Conservation (phyloP, 352 stramenopile species). For the Globisporangium echinulatum region DNA sequence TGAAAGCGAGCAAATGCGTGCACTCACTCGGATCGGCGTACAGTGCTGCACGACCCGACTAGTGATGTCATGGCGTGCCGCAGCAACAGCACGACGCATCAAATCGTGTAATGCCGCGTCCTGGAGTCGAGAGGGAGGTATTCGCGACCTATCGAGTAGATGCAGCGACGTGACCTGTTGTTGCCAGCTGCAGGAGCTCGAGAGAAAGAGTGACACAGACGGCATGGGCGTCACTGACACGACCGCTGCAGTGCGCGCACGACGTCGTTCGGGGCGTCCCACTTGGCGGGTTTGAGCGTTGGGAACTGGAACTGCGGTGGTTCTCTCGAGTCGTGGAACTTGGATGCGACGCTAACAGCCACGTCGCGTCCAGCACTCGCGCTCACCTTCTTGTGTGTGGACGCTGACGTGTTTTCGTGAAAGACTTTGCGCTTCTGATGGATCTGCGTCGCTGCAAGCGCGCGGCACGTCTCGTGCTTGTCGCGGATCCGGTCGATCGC, state of each 20-base stretch:
- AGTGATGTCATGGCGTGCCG: too few species aligned
- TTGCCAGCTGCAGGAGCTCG: too few species aligned
- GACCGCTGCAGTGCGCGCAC: conserved; percentile 41
- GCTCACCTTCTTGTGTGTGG: conserved; percentile 18
- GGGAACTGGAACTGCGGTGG: conserved; percentile 57
- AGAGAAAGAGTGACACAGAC: too few species aligned
- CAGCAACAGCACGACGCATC: too few species aligned
- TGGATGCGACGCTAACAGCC: conserved; percentile 29
- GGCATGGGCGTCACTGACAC: conserved; percentile 17
- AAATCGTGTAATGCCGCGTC: too few species aligned
- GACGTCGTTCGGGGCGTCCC: conserved; percentile 45
- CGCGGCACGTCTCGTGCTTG: conserved; percentile 39
- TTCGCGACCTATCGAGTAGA: too few species aligned
- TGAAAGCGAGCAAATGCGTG: too few species aligned
- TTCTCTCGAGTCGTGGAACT: conserved; percentile 39
- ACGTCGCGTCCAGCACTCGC: conserved; percentile 13
- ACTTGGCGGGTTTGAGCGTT: conserved; percentile 33
- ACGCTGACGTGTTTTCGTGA: conserved; percentile 16
- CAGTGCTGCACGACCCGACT: too few species aligned
- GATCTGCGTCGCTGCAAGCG: conserved; percentile 35
- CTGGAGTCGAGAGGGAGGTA: too few species aligned
- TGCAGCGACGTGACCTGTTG: too few species aligned
- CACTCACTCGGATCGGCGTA: too few species aligned
- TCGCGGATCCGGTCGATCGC: conserved; percentile 52
- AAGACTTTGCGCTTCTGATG: conserved; percentile 53